Conservation (phyloP, 306 rosid genomes). For the Fragaria vesca region DNA sequence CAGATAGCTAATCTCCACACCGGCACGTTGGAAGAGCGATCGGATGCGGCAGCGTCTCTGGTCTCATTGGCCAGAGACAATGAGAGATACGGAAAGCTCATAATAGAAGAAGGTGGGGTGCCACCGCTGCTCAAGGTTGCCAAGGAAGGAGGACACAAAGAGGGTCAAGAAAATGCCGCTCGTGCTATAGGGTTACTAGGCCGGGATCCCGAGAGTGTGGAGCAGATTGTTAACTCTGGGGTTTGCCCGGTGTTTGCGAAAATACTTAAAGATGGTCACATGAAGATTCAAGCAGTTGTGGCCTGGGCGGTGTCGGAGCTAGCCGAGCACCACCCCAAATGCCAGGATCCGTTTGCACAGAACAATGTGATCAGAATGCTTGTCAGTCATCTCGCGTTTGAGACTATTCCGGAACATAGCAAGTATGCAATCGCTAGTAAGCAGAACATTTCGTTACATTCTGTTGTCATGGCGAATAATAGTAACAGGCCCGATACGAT, state of each 20-base stretch:
- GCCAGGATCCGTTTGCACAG: slow-evolving; percentile 73
- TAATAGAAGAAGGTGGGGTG: slow-evolving; percentile 72
- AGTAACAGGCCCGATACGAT: not conserved
- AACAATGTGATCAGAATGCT: slow-evolving; percentile 65
- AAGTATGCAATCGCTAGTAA: slow-evolving; percentile 48
- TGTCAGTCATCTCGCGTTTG: slow-evolving; percentile 75
- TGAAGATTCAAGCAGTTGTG: slow-evolving; percentile 62
- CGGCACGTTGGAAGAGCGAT: slow-evolving; percentile 48
- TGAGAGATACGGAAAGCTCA: slow-evolving; percentile 62
- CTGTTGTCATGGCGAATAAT: slow-evolving; percentile 44
- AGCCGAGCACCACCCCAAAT: slow-evolving; percentile 60
- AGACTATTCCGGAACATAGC: slow-evolving; percentile 77
- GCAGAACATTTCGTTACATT: slow-evolving; percentile 52
- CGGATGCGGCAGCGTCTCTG: slow-evolving; percentile 71
- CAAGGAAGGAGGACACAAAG: slow-evolving; percentile 52
- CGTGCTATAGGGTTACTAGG: slow-evolving; percentile 67
- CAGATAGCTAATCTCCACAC: slow-evolving; percentile 56
- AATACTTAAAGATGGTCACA: slow-evolving; percentile 70
- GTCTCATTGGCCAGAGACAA: slow-evolving; percentile 73
- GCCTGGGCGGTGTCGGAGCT: slow-evolving; percentile 75
- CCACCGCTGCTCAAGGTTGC: slow-evolving; percentile 50
- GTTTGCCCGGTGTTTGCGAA: slow-evolving; percentile 62
- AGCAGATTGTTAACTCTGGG: slow-evolving; percentile 60
- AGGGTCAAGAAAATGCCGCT: slow-evolving; percentile 69
- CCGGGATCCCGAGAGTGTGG: slow-evolving; percentile 63